Evolutionary conservation across 805 yeast genomes (phyloP), one percentile per base, ranked within the genome.

Genomic region (Suhomyces prunicola): DNA sequence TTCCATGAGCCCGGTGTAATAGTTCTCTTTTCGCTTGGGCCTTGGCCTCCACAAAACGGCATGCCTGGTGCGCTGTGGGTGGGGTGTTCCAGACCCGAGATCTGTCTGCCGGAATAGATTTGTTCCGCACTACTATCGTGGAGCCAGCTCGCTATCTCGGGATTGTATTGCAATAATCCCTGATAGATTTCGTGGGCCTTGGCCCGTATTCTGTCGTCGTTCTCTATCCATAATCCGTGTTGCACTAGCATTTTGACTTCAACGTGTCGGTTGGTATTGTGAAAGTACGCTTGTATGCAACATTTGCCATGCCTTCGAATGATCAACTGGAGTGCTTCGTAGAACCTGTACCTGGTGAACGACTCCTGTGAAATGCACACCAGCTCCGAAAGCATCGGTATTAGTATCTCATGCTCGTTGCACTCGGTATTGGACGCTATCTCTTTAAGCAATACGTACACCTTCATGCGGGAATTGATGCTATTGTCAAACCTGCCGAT

Each of bases 381-480:
- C 2, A 74, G 75, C 49, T 72, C 69, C 6, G 63, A 57, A n/a
- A 77, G 47, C 54, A 74, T 63, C 2, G 76, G 74, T 3, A 76
- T 54, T 8, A 71, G 52, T 1, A 62, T 66, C 1, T 60, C 47
- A 29, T 66, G 70, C 47, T 73, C 77, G 29, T 64, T 54, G 47
- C 76, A 73, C 4, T 51, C n/a, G 1, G 64, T 55, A 12, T 56
- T 48, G 12, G 46, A 39, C 2, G 53, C 48, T n/a, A 63, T 49
- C 22, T 60, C 58, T 13, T 54, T 52, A 19, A 67, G 54, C 35
- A 69, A 48, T 0, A 54, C 48, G 10, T 51, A 59, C 1, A 63
- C 51, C 48, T 61, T 66, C 23, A 45, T 39, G 42, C 42, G 42
- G 7, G 42, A 39, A 9, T 54, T 35, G 2, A 59, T 46, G 8